Percentiles rank a stretch among this genome's conserved stretches.
phyloP scores from a whole-genome alignment of 2,329 filamentous ascomycete species.

The Fusarium tupiense region DNA sequence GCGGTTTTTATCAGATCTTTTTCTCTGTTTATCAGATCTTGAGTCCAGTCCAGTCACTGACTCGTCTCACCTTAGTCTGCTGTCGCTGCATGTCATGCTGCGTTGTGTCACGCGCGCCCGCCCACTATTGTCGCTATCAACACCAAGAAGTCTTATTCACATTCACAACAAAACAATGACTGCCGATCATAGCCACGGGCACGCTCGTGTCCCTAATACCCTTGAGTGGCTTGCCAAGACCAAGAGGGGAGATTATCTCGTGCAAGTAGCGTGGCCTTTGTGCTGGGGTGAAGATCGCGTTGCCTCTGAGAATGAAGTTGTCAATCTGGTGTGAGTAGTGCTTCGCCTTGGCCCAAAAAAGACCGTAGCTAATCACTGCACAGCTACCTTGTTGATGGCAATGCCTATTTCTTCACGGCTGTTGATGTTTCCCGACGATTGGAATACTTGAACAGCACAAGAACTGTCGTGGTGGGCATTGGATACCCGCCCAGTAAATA shows the following conservation, averaged over 20 bases:
- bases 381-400: slow-evolving; percentile 49
- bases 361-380: not conserved
- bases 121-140: not conserved
- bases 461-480: slow-evolving; percentile 47
- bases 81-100: slow-evolving; percentile 27
- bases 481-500: slow-evolving; percentile 45
- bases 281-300: slow-evolving; percentile 41
- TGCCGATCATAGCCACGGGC: slow-evolving; percentile 23
- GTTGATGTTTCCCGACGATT: slow-evolving; percentile 44
- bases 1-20: slow-evolving; percentile 32
- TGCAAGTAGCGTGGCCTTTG: slow-evolving; percentile 47
- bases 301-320: slow-evolving; percentile 33
- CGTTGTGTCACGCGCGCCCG: slow-evolving; percentile 22
- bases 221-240: slow-evolving; percentile 41
- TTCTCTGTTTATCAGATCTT: slow-evolving; percentile 30
- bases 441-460: slow-evolving; percentile 39
- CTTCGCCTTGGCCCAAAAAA: not conserved
- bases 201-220: slow-evolving; percentile 41
- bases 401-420: slow-evolving; percentile 49
- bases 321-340: slow-evolving; percentile 42
- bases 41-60: slow-evolving; percentile 6
- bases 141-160: not conserved
- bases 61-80: slow-evolving; percentile 7
- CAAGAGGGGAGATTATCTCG: slow-evolving; percentile 43
- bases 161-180: slow-evolving; percentile 2